Conservation (phyloP, 2,329 filamentous ascomycete genomes). For the Pseudocercospora eumusae region DNA sequence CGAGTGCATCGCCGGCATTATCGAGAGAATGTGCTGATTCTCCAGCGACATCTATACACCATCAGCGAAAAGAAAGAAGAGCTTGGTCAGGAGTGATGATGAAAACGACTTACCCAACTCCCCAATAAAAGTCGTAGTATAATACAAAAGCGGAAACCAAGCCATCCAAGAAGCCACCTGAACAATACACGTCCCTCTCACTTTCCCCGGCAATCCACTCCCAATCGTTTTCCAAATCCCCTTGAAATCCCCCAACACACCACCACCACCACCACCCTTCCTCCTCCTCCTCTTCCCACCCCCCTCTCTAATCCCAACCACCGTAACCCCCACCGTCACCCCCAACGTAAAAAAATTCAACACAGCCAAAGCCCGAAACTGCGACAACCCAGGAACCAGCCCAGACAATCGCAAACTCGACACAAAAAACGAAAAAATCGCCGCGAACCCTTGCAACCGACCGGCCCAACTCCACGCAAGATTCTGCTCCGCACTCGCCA, state of each 20-base stretch:
- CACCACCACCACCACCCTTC: too few relatives aligned
- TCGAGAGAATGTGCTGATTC: not conserved
- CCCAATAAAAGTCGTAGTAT: constrained; percentile 30
- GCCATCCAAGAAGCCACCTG: constrained; percentile 26
- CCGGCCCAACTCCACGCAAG: constrained; percentile 22
- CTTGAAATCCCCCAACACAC: constrained; percentile 17
- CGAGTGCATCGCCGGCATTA: constrained; percentile 19
- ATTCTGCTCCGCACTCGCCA: constrained; percentile 19
- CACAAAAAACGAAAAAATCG: constrained; percentile 29
- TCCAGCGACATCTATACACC: constrained; percentile 9
- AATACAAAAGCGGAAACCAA: constrained; percentile 30
- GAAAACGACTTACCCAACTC: constrained; percentile 23
- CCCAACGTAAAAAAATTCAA: constrained; percentile 27
- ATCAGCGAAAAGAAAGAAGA: not conserved
- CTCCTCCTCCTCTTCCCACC: not conserved
- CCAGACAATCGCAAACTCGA: constrained; percentile 22
- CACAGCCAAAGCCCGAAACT: constrained; percentile 24
- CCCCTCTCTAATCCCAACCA: constrained; percentile 18
- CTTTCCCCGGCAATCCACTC: constrained; percentile 15
- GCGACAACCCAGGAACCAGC: constrained; percentile 23
- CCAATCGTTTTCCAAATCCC: constrained; percentile 19
- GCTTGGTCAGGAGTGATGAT: not conserved
- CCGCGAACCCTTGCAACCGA: constrained; percentile 22
- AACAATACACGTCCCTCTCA: constrained; percentile 23
- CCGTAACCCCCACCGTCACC: constrained; percentile 23